Percentiles rank a stretch among this genome's conserved stretches.
Conservation (phyloP, 2,329 filamentous ascomycete species). For the Fusarium transvaalense region DNA sequence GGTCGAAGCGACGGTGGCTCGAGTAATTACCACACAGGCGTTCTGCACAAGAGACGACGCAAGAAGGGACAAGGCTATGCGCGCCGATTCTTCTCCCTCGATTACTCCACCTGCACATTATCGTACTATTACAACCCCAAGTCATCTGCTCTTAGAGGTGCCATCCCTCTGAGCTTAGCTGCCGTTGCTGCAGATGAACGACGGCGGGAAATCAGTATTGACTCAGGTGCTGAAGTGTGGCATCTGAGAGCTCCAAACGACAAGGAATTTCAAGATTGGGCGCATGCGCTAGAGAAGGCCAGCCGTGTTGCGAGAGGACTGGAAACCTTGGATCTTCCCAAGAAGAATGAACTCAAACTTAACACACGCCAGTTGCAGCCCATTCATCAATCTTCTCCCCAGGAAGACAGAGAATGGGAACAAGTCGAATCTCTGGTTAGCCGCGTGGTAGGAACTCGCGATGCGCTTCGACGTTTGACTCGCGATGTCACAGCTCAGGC, state of each 20-base stretch:
- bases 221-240: slow-evolving; percentile 97
- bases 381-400: slow-evolving; percentile 52
- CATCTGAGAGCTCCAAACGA: slow-evolving; percentile 86
- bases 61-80: slow-evolving; percentile 96
- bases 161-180: slow-evolving; percentile 90
- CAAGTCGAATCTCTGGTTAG: slow-evolving; percentile 88
- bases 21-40: slow-evolving; percentile 81
- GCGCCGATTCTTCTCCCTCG: slow-evolving; percentile 92
- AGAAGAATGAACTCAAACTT: slow-evolving; percentile 47
- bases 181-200: slow-evolving; percentile 91
- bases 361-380: slow-evolving; percentile 47
- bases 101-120: slow-evolving; percentile 92
- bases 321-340: slow-evolving; percentile 53
- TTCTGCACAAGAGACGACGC: slow-evolving; percentile 87
- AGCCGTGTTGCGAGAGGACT: slow-evolving; percentile 73
- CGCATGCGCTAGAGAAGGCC: slow-evolving; percentile 84
- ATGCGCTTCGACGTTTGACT: slow-evolving; percentile 87
- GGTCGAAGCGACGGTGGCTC: slow-evolving; percentile 63
- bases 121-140: slow-evolving; percentile 97
- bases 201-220: slow-evolving; percentile 91
- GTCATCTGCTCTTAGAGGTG: slow-evolving; percentile 90
- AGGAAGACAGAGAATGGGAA: slow-evolving; percentile 87
- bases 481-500: slow-evolving; percentile 78
- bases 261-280: slow-evolving; percentile 91
- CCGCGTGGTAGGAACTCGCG: slow-evolving; percentile 86